Conservation (phyloP, 306 rosid genomes). For the Castanospermum australe region DNA sequence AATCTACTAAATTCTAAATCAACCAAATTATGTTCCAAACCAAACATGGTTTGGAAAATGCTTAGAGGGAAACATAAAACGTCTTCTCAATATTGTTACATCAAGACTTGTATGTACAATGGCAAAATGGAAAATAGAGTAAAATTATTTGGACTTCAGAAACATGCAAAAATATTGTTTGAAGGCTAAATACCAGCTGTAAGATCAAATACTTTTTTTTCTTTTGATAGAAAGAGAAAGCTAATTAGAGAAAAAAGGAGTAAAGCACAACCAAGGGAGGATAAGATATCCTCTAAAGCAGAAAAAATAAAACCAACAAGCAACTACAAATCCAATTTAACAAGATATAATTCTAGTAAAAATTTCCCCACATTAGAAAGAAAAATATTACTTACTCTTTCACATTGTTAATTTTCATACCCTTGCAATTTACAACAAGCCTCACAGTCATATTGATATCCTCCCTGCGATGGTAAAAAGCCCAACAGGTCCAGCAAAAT, state of each 20-base stretch:
- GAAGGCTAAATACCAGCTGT: not conserved
- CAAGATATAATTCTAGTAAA: not conserved
- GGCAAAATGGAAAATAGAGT: not conserved
- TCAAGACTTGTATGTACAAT: not conserved
- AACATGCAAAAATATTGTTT: not conserved
- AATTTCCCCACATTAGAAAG: not conserved
- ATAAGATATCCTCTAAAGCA: not conserved
- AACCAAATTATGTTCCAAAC: not conserved
- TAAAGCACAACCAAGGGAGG: conserved; percentile 9
- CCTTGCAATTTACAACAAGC: conserved; percentile 86
- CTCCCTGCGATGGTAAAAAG: conserved; percentile 57
- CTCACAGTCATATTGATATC: conserved; percentile 84
- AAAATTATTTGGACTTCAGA: conserved; percentile 9
- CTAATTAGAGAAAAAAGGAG: not conserved
- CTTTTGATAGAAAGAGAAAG: not conserved
- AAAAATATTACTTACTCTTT: conserved; percentile 61
- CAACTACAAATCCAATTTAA: not conserved
- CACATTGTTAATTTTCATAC: conserved; percentile 74
- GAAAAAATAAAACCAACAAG: not conserved
- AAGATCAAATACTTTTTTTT: not conserved
- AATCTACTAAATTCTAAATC: not conserved
- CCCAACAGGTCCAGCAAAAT: conserved; percentile 30
- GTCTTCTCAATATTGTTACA: not conserved
- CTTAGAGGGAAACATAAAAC: not conserved
- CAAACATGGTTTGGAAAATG: conserved; percentile 21